Evolutionary conservation across 768 basidiomycete species (phyloP), one percentile per base, ranked within the genome.

Genomic region (Myochromella boudieri): DNA sequence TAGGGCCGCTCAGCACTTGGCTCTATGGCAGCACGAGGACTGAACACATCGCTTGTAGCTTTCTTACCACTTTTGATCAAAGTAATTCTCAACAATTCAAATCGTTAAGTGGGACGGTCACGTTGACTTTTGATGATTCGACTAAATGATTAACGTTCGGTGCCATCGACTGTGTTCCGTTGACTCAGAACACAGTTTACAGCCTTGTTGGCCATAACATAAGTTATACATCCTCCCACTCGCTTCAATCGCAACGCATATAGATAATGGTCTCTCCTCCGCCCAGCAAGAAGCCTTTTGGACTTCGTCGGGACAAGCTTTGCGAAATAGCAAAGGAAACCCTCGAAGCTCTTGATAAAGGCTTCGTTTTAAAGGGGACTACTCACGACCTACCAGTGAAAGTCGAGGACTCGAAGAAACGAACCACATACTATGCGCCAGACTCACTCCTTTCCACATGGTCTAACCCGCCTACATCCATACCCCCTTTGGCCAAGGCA

Each of bases 391-490:
- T 75, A 11, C 43, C 45, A 22, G 42, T 51, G 2, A 58, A 51
- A 32, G 38, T 64, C 17, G 55, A 58, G 7, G 57, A 62, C 7
- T 60, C 69, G 11, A 65, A 54, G 40, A 68, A 65, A 39, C 65
- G 72, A 42, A 85, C 84, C 0, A 63, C 64, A 21, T 85, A 76
- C 58, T 85, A 80, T 51, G 59, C 72, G 0, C 75, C 80, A 2
- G 72, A 81, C 27, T 72, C 71, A 2, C 41, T 68, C 2, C 65
- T 82, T 0, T 72, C 76, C 3, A 52, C 64, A 25, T 86, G 84
- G 84, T 52, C 61, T 12, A 52, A 46, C 53, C 56, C 21, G 78
- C 22, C 21, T 76, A 82, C 57, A 71, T 77, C 14, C 78, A 80
- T 18, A 81, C 81, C 34, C 17, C 31, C 11, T 8, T 17, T 17